phyloP scores from a whole-genome alignment of 2,329 filamentous ascomycete species.

The Botrytis medusae region DNA sequence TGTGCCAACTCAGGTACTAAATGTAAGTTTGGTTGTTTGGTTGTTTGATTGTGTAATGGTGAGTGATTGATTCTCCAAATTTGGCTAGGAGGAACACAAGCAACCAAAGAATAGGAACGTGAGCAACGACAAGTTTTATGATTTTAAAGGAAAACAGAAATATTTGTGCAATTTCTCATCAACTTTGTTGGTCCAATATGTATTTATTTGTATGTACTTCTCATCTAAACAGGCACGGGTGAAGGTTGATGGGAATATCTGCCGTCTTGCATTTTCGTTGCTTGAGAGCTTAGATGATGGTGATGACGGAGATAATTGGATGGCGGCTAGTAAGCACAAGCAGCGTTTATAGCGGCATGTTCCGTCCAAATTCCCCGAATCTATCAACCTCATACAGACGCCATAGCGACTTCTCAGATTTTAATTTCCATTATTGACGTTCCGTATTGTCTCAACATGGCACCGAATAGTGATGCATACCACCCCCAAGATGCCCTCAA shows the following conservation, averaged over 20 bases:
- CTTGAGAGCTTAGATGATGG: neutral
- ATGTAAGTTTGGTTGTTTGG: slow-evolving; percentile 1
- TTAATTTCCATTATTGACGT: neutral
- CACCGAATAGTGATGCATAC: slow-evolving; percentile 55
- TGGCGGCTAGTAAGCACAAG: slow-evolving; percentile 3
- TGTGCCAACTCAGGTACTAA: neutral
- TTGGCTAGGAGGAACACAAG: slow-evolving; percentile 4
- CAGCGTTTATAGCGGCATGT: slow-evolving; percentile 19
- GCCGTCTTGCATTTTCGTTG: slow-evolving; percentile 9
- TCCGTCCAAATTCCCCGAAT: slow-evolving; percentile 14
- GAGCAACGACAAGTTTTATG: slow-evolving; percentile 1
- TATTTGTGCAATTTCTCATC: neutral
- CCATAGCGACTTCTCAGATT: slow-evolving; percentile 14
- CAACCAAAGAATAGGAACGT: slow-evolving; percentile 10
- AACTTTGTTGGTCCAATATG: neutral
- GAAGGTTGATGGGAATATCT: neutral
- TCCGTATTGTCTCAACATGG: slow-evolving; percentile 44
- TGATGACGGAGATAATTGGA: slow-evolving; percentile 15
- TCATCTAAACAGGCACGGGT: slow-evolving; percentile 11
- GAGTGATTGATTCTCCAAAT: slow-evolving; percentile 2
- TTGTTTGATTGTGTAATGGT: slow-evolving; percentile 11
- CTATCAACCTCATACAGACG: slow-evolving; percentile 24
- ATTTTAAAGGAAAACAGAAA: neutral
- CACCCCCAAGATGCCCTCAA: slow-evolving; percentile 74
- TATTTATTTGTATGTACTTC: slow-evolving; percentile 9